Base-by-base conservation (phyloP, 2,329 filamentous ascomycete genomes). In the Cladosporium sp. region DNA sequence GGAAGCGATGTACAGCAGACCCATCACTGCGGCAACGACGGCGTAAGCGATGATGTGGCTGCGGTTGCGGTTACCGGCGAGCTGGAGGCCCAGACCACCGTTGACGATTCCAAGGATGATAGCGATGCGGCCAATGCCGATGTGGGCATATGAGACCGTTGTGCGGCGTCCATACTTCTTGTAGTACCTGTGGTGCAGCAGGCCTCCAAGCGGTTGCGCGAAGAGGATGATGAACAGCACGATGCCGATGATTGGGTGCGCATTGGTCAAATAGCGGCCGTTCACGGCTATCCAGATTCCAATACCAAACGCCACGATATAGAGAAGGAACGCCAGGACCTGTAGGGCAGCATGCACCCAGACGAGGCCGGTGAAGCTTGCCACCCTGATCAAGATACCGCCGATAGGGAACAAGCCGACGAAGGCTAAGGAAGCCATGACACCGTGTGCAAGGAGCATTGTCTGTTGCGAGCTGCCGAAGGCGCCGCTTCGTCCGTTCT, bases 21-120 rank as follows among this genome's bases (percentile, higher is more conserved):
- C 75, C 53, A 81, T 67, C 10, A 79, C 51, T 2, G 66, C 77
- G 31, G 76, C 74, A 49, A 79, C 61, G 4, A 79, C 72, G 3
- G 69, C 69, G 56, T 80, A 80, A 1, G 71, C 75, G 54, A 79
- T 75, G 50, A 51, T 32, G 46, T 34, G 10, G 44, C 49, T 28
- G 10, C 34, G 16, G 57, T 61, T 43, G 68, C 68, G 37, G 8
- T 6, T 19, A 10, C 72, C 68, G 2, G 76, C 74, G 14, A 79
- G 66, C 53, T 68, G 65, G 35, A 81, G 71, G 0, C 79, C 79
- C 1, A 82, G 63, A 0, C 78, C 79, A n/a, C 77, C 79, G 59
- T 81, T 82, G 62, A 82, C 70, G 52, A 81, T 76, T 3, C 76
- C 79, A 1, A 81, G 65, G 0, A 73, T 68, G 10, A 82, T 73